Evolutionary conservation across 78 protist species (phyloP), one percentile per base, ranked within the genome.

Genomic region (Speleostelium caveatum): DNA sequence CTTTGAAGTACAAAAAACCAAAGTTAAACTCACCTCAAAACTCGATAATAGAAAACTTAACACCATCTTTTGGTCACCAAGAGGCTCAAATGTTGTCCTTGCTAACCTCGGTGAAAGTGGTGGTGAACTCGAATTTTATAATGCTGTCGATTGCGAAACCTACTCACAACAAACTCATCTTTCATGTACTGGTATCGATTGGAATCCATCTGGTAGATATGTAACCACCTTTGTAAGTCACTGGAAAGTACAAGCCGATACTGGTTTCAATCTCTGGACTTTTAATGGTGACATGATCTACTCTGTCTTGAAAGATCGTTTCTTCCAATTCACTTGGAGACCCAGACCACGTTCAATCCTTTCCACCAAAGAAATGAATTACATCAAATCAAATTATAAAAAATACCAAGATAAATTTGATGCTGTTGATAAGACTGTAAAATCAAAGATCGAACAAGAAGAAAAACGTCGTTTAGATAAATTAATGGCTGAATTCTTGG

Each of bases 151-250:
- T 41, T 36, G 56, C 85, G 96, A 76, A 55, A 45, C 75, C 33
- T 88, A 75, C 51, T 56, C 87, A 24, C 75, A 63, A 35, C 94
- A 89, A 62, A 97, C 96, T 86, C 99, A 97, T 94, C 73, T 93
- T 56, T 80, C 77, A 94, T 66, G 77, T 51, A 80, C 98, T 21
- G 86, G 86, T 69, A 71, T 91, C 62, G 94, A 91, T 77, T 98
- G 99, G 99, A 97, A 97, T 74, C 98, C 99, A 55, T 92, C 97
- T 24, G 99, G 99, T 55, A 86, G 99, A 30, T 98, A 58, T 58
- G 87, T 97, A 19, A 56, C 96, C 73, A 93, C 98, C 35, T 62
- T 6, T 59, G 97, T 96, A 26, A 32, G 89, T 8, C 65, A 55
- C 56, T 95, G 93, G 95, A 65, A 83, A 59, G 87, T 49, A 10